A percentile compares a stretch with the other conserved stretches of the same genome.
These are phyloP conservation scores for Talaromyces sp. DNA, from an alignment of 2,329 filamentous ascomycete genomes.

Conservation along the genomic window DNA sequence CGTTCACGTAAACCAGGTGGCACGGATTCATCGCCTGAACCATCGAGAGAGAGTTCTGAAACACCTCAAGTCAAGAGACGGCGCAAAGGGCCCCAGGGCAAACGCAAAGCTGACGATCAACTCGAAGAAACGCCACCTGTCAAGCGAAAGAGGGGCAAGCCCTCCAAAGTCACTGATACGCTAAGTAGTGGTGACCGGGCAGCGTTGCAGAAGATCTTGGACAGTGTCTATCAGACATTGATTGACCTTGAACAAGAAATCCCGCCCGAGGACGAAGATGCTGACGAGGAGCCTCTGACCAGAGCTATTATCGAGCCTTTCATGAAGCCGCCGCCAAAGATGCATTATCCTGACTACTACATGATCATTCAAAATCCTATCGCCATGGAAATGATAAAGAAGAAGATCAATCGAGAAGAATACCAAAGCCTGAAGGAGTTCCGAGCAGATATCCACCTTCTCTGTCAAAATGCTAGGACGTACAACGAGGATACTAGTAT, in stretches of 20 bases:
- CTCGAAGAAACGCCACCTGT: slow-evolving; percentile 72
- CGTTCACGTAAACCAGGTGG: slow-evolving; percentile 45
- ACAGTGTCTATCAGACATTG: slow-evolving; percentile 71
- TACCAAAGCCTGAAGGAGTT: slow-evolving; percentile 80
- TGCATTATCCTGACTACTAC: slow-evolving; percentile 92
- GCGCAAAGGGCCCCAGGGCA: slow-evolving; percentile 74
- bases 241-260: slow-evolving; percentile 80
- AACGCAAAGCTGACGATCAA: slow-evolving; percentile 80
- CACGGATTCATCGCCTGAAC: slow-evolving; percentile 68
- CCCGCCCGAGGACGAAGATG: slow-evolving; percentile 49
- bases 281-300: slow-evolving; percentile 55
- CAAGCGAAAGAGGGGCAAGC: slow-evolving; percentile 72
- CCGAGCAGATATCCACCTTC: slow-evolving; percentile 73
- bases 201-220: slow-evolving; percentile 75
- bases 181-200: slow-evolving; percentile 68
- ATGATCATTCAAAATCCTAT: slow-evolving; percentile 88
- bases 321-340: slow-evolving; percentile 83
- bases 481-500: slow-evolving; percentile 96
- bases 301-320: slow-evolving; percentile 92
- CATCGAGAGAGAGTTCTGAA: slow-evolving; percentile 80
- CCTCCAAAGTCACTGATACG: slow-evolving; percentile 65
- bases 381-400: slow-evolving; percentile 91
- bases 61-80: slow-evolving; percentile 73
- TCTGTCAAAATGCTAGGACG: slow-evolving; percentile 87
- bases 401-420: slow-evolving; percentile 93